Evolutionary conservation across 805 yeast genomes (phyloP), one percentile per base, ranked within the genome.

Genomic region (Metschnikowia orientalis): DNA sequence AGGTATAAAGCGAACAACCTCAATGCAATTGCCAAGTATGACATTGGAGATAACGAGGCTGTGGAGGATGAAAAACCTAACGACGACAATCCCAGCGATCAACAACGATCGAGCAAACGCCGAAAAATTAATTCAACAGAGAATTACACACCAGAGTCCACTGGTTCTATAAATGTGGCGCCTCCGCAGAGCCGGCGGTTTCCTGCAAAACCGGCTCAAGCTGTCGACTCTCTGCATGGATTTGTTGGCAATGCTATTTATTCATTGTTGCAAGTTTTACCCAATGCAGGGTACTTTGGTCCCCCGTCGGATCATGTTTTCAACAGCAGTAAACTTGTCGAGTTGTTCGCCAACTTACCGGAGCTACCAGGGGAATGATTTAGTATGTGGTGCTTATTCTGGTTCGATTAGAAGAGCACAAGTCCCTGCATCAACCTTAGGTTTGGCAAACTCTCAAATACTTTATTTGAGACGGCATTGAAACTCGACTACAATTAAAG

Each of bases 221-320:
- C 28, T 3, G 28, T 17, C 10, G 41, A 32, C 28, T 32, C 30
- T 5, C 44, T 26, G 18, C 50, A 50, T 23, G 55, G 59, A 6
- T 57, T 61, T 37, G 59, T 61, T 15, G 64, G 65, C 4, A 55
- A 51, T 24, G 49, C 54, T 8, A 50, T 58, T 15, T 54, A 57
- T 48, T 71, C 71, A 29, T 51, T 81, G 25, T 55, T 81, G 28
- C 61, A 79, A 34, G 63, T 71, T 2, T 63, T 82, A 28, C 90
- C 90, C 7, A 75, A 74, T 36, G 69, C 81, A 0, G 64, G 73
- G 1, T 69, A 73, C 36, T 78, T 78, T 50, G 70, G 70, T 5
- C 54, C 54, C 6, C 55, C 59, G 1, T 61, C 64, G 8, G 73
- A 73, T 8, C 70, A 69, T 16, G 58, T 71, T 3, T 80, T 82